Percentiles rank a stretch among this genome's conserved stretches.
Evolutionary conservation across 78 protist species (phyloP).

Genomic region (Emiliania huxleyi): DNA sequence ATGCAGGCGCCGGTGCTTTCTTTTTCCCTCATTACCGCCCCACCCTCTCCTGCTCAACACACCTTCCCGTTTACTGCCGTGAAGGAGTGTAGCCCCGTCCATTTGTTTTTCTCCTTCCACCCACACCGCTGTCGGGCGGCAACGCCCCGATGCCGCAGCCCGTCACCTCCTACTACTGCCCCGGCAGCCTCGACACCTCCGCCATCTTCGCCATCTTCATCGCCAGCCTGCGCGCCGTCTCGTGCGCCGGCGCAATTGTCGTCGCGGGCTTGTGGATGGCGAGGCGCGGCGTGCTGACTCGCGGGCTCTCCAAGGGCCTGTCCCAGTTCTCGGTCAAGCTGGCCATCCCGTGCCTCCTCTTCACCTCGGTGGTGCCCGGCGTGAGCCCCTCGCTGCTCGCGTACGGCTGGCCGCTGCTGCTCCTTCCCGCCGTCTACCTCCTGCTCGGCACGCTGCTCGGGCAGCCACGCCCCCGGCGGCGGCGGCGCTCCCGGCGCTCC

Average conservation of each 20-base stretch:
- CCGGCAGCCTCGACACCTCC: background rate
- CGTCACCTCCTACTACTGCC: background rate
- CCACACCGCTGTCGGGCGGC: no score
- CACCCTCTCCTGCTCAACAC: no score
- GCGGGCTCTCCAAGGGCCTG: background rate
- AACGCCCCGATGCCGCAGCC: no score
- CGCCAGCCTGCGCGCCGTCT: background rate
- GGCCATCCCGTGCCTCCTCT: constrained; percentile 6
- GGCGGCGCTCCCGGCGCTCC: background rate
- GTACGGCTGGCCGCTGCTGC: background rate
- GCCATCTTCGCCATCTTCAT: background rate
- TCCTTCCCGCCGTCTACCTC: background rate
- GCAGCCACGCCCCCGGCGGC: background rate
- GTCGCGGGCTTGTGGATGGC: background rate
- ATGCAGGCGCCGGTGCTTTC: no score
- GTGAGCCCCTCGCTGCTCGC: background rate
- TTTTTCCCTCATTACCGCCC: no score
- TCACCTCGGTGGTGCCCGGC: background rate
- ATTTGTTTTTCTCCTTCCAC: no score
- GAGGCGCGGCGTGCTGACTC: background rate
- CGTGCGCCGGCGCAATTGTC: background rate
- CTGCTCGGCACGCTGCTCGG: background rate
- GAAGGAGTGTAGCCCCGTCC: no score
- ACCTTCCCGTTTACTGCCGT: no score
- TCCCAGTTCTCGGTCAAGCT: background rate